Base-by-base conservation (phyloP, 2,329 filamentous ascomycete genomes). In the Tolypocladium cylindrosporum region DNA sequence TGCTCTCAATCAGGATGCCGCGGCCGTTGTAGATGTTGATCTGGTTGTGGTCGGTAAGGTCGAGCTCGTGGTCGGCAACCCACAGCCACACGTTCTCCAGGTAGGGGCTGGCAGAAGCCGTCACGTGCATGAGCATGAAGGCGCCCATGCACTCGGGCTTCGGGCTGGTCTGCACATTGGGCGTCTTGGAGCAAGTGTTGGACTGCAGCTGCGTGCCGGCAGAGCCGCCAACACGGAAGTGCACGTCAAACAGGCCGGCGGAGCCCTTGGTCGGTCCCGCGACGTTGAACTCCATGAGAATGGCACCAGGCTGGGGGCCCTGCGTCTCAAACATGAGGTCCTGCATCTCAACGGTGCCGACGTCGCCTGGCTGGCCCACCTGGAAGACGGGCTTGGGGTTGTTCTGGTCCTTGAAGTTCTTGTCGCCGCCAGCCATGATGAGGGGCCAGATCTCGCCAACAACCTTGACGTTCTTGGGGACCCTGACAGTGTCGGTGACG, bases 201-300 rank as follows among this genome's bases (percentile, higher is more conserved):
- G 87, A 88, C 74, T 95, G 90, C 19, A 97, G 82, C 63, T 89
- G 75, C 36, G 92, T 95, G 60, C 93, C 93, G 5, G 89, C 87
- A 57, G 87, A 86, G 50, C 94, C 94, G 66, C 91, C 93, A 65
- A 99, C 84, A 68, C 94, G 90, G 75, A 94, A 88, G 78, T 99
- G 94, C n/a, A 92, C 87, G 67, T 99, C 94, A 90, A 92, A 99
- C 74, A 97, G 86, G 61, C 85, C 93, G 24, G 86, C 86, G 1
- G 85, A 82, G 53, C 90, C 91, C 59, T 86, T 80, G 57, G 73
- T 78, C 64, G 80, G 71, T 41, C 85, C 87, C 50, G 84, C 84
- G 48, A 96, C 78, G 74, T 97, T 97, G 89, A 91, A 97, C 72
- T 97, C 83, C 76, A 97, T 85, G 69, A 97, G 82, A 67, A 96